Base-by-base conservation (phyloP, 306 rosid species). In the Prunus mira region DNA sequence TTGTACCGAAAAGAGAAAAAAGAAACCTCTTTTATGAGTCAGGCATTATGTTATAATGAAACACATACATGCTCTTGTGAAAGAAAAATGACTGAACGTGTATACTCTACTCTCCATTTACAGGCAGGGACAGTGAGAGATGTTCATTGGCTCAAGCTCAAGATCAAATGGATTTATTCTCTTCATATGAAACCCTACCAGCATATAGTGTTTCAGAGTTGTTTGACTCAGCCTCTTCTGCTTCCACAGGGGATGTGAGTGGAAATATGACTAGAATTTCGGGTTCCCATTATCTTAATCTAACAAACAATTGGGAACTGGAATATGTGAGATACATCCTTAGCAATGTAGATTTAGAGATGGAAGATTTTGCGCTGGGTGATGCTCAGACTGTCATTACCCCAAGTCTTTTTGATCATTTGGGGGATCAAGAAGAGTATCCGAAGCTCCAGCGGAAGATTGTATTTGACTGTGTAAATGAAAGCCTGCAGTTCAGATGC, bases 301-400 rank as follows among this genome's bases (percentile, higher is more conserved):
- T 55, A 72, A 76, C 89, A 78, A 79, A 87, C 56, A 80, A 78
- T 72, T 82, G 87, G 87, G 95, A 92, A 78, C 87, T 86, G 70
- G 89, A 84, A 43, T 89, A 91, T 69, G 83, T 92, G 65, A 81
- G 84, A 70, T 83, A 82, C 69, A 79, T 96, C 52, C 81, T 95
- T 46, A 50, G 62, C 82, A 82, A 83, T 61, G 86, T 85, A 13
- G 85, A 90, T 34, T 78, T 90, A 50, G 79, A 67, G 75, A 78
- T 74, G 46, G 92, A 89, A 83, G 89, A 87, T 76, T 87, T 83
- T 56, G 81, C 82, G 38, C 18, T 76, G 74, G 90, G 90, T 70
- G 80, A 68, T 17, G 67, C 82, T 22, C 66, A 80, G 18, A 64
- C 62, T 15, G 78, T 88, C 46, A 81, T 91, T 20, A 28, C 86